Base-by-base conservation (phyloP, 164 flowering plant genomes). In the Akebia trifoliata region DNA sequence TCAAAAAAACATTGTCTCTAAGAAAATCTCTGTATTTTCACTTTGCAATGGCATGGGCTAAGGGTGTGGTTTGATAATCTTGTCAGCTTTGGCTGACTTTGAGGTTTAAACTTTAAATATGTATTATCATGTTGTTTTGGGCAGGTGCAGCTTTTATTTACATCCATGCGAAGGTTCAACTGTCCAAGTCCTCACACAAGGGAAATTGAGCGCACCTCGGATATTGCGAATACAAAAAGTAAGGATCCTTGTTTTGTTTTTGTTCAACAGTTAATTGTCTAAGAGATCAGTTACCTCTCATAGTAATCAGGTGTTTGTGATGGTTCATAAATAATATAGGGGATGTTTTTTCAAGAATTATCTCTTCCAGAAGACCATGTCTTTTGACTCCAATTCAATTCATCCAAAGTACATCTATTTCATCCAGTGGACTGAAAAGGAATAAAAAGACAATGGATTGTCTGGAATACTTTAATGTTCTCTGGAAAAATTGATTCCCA, bases 141-240 rank as follows among this genome's bases (percentile, higher is more conserved):
- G n/a, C 85, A 94, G 99, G 76, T 90, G 95, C 72, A 94, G 99
- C 73, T 94, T 94, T 68, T 90, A 72, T 72, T 71, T 94, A 55
- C 90, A 94, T 54, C 87, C 99, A 59, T 90, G 78, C 69, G 99
- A 94, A 76, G 99, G 97, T 58, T 79, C 99, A 51, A 39, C 83
- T 37, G 73, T 81, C 39, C 95, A 86, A 74, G 81, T 90, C 53
- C 85, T 80, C 37, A 94, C 99, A 14, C 99, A 86, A 69, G 99
- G 97, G 64, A 94, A 94, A 70, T 69, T 94, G 35, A 90, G 93
- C 72, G 99, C 99, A 29, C 97, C 99, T 45, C 87, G 99, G 21
- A 94, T 94, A 63, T 74, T 94, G 74, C 83, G 96, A 63, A 77
- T 94, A 65, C 90, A 90, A 55, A 94, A 94, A 68, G 99, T 90